phyloP scores from a whole-genome alignment of 176 grass and related monocot genomes.

The Dactylis glomerata region DNA sequence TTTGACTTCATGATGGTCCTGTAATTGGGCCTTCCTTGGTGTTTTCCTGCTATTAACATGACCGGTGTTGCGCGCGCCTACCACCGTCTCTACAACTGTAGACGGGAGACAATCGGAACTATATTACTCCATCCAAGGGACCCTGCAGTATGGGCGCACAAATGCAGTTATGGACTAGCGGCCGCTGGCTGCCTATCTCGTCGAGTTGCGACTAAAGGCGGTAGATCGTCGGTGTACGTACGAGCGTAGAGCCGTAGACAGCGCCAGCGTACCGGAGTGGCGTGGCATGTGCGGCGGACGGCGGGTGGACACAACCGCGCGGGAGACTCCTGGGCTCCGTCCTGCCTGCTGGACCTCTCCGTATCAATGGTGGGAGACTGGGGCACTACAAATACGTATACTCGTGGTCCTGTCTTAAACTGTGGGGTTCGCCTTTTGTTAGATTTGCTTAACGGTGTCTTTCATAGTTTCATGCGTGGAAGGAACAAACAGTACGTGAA shows the following conservation, averaged over 20 bases:
- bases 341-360: not conserved
- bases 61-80: not conserved
- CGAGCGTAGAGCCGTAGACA: not conserved
- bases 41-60: too few relatives aligned
- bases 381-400: too few relatives aligned
- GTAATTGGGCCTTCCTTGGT: constrained; percentile 5
- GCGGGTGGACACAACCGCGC: not conserved
- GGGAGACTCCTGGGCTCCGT: not conserved
- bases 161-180: constrained; percentile 5
- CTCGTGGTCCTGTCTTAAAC: too few relatives aligned
- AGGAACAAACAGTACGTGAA: too few relatives aligned
- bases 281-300: not conserved
- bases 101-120: constrained; percentile 19
- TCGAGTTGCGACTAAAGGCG: too few relatives aligned
- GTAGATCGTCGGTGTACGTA: too few relatives aligned
- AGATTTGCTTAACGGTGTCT: too few relatives aligned
- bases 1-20: constrained; percentile 16
- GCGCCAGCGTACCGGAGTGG: not conserved
- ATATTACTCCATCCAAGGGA: too few relatives aligned
- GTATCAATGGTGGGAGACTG: too few relatives aligned
- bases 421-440: too few relatives aligned
- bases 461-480: too few relatives aligned
- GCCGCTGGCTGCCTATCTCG: not conserved
- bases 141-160: not conserved
- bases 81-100: not conserved